Evolutionary conservation across 179 eudicot genomes (phyloP).

Genomic region (Vitellaria paradoxa): DNA sequence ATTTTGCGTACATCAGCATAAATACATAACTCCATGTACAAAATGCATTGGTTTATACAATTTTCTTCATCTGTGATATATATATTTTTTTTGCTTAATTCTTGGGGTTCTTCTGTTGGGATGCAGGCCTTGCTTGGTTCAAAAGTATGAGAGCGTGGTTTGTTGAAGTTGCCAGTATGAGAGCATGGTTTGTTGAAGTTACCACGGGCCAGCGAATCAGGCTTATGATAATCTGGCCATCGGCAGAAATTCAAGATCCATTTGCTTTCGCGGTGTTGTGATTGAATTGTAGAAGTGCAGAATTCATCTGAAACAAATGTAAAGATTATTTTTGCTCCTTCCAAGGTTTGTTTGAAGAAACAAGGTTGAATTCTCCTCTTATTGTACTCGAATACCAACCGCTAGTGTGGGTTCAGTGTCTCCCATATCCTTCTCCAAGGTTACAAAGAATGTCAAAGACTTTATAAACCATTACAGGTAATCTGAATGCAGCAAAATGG

Average conservation of each 20-base stretch:
- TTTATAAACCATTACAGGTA: too few species aligned
- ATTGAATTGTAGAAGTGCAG: neutral
- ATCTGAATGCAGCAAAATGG: too few species aligned
- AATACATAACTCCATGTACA: neutral
- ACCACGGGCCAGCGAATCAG: neutral
- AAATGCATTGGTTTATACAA: neutral
- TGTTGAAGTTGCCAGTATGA: neutral
- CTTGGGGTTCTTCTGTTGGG: neutral
- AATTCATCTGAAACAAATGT: neutral
- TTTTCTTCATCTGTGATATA: neutral
- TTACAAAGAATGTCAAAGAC: neutral
- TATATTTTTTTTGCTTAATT: too few species aligned
- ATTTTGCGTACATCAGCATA: neutral
- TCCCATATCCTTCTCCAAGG: too few species aligned
- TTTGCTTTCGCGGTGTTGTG: neutral
- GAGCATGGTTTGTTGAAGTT: neutral
- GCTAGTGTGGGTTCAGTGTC: neutral
- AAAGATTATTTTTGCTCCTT: too few species aligned
- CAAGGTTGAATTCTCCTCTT: too few species aligned
- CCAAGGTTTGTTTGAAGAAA: too few species aligned
- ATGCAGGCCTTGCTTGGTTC: neutral
- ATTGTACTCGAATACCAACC: neutral
- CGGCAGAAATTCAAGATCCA: neutral
- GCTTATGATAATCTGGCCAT: neutral
- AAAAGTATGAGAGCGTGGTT: neutral